Evolutionary conservation across 2,329 filamentous ascomycete genomes (phyloP), one percentile per base, ranked within the genome.

Genomic region (Fusarium musae): DNA sequence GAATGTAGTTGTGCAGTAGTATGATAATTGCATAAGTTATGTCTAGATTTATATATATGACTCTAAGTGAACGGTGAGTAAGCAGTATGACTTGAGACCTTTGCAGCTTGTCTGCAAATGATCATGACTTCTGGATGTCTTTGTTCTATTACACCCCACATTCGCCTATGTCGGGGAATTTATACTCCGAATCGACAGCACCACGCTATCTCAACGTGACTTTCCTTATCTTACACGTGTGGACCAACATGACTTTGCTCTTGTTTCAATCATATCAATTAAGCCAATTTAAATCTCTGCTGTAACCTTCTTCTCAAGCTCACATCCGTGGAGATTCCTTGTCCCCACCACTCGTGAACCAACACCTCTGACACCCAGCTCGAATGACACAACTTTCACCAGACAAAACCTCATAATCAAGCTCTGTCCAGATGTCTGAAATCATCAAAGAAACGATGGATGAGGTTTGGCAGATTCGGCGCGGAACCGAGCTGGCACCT

Each of bases 401-500:
- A 15, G 15, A 6, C 21, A 1, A 4, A 4, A 1, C 21, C 3
- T 16, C n/a, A 26, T 3, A 9, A 6, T 0, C 9, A 12, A 26
- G n/a, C 17, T 8, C 9, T 11, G 4, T 9, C 10, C 19, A 37
- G 6, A 59, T 49, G 34, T 19, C 19, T 5, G 15, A 16, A 0
- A 6, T 23, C 11, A 49, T 59, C 1, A 1, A 32, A 32, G 1
- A 39, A 0, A 59, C 6, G 11, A 37, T 50, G 2, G 0, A 2
- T 4, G 0, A 39, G 6, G 4, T 50, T 23, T 32, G 54, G 42
- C 16, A 0, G 1, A 9, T 19, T 0, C 42, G 9, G 2, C 11
- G 8, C 5, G 23, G 23, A 5, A 30, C 32, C 5, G 10, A 50
- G 36, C 34, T 40, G 5, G 15, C 1, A 42, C 44, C 16, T 0